These are phyloP conservation scores for Mortierella sp. DNA, from an alignment of 371 early-diverging fungal genomes.

Conservation along the genomic window DNA sequence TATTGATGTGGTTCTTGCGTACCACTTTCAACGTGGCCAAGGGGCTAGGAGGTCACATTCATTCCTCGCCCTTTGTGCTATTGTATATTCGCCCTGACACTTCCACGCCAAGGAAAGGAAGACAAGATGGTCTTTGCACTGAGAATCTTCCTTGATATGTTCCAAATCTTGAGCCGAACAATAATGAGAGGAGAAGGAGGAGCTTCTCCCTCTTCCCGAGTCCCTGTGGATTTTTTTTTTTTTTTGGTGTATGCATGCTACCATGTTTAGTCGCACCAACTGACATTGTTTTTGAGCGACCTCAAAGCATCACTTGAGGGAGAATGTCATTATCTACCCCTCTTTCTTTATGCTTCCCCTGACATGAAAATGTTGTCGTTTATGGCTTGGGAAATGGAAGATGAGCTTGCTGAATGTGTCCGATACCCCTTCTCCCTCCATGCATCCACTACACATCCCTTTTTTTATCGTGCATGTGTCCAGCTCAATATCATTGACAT, in stretches of 20 bases:
- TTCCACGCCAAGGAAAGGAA: not conserved
- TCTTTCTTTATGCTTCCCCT: not conserved
- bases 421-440: not conserved
- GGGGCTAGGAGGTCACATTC: conserved; percentile 21
- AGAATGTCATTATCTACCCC: conserved; percentile 1
- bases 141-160: too few relatives aligned
- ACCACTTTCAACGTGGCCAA: conserved; percentile 19
- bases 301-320: not conserved
- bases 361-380: not conserved
- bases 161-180: not conserved
- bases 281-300: not conserved
- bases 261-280: not conserved
- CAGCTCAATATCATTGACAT: not conserved
- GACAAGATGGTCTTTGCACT: not conserved
- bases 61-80: not conserved
- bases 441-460: conserved; percentile 12
- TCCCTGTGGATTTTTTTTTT: conserved; percentile 3
- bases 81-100: not conserved
- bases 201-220: too few relatives aligned
- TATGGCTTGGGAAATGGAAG: not conserved
- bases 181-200: not conserved
- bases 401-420: not conserved
- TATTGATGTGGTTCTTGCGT: conserved; percentile 15
- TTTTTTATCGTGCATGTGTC: conserved; percentile 1
- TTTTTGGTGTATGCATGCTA: not conserved